phyloP scores from a whole-genome alignment of 1,284 basidiomycete genomes.

The Cryptococcus hybrid region DNA sequence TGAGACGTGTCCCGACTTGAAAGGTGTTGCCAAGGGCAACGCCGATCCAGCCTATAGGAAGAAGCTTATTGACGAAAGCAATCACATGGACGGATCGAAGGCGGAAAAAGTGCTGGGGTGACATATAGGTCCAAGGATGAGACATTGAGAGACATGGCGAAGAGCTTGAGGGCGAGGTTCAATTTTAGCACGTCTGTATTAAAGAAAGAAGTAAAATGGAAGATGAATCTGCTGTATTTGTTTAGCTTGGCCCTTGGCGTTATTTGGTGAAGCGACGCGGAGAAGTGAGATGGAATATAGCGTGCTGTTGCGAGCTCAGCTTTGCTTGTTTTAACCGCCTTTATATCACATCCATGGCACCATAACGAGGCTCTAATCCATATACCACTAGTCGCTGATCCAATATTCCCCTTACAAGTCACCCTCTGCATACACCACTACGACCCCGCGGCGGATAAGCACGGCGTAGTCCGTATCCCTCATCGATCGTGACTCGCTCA shows the following conservation, averaged over 20 bases:
- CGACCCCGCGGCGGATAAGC: too few species aligned
- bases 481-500: too few species aligned
- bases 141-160: slow-evolving; percentile 35
- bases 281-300: too few species aligned
- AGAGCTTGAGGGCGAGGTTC: slow-evolving; percentile 35
- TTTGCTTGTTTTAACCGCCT: too few species aligned
- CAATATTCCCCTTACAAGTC: too few species aligned
- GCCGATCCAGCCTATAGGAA: slow-evolving; percentile 10
- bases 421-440: too few species aligned
- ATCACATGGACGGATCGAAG: slow-evolving; percentile 34
- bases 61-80: slow-evolving; percentile 23
- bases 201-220: neutral
- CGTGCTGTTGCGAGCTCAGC: too few species aligned
- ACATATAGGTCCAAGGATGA: slow-evolving; percentile 33
- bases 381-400: too few species aligned
- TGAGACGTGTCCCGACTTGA: neutral
- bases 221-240: neutral
- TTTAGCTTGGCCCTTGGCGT: neutral
- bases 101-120: slow-evolving; percentile 34
- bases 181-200: neutral
- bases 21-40: slow-evolving; percentile 26
- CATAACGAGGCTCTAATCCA: too few species aligned
- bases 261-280: neutral
- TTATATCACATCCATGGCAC: too few species aligned
- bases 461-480: too few species aligned